A percentile compares a stretch with the other conserved stretches of the same genome.
These are phyloP conservation scores for Fraxinus platypoda DNA, from an alignment of 305 asterid genomes.

Conservation along the genomic window DNA sequence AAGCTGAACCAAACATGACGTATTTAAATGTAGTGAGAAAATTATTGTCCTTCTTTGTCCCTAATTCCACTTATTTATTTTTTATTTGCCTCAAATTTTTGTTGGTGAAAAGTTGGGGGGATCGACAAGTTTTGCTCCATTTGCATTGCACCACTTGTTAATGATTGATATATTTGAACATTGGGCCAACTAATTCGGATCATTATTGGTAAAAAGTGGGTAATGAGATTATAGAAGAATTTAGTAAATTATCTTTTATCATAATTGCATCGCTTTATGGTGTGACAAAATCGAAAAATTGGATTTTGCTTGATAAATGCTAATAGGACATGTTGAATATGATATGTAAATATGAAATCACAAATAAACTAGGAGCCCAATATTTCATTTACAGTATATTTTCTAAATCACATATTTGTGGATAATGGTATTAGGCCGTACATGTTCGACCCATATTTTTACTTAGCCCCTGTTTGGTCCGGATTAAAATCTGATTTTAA, in stretches of 20 bases:
- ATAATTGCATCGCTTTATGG: constrained; percentile 13
- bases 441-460: background rate
- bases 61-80: background rate
- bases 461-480: too few relatives aligned
- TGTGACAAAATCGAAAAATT: background rate
- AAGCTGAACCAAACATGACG: background rate
- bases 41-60: background rate
- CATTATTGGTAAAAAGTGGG: background rate
- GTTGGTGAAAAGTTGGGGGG: background rate
- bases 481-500: too few relatives aligned
- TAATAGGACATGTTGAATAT: background rate
- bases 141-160: background rate
- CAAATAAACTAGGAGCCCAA: background rate
- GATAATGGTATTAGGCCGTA: background rate
- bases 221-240: constrained; percentile 18
- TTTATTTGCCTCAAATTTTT: too few relatives aligned
- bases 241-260: background rate
- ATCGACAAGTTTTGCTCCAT: background rate
- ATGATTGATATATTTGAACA: background rate
- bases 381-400: background rate
- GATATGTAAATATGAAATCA: background rate
- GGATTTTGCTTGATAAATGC: background rate
- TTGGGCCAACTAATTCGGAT: background rate
- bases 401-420: background rate
- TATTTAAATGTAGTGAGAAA: background rate